Percentiles rank a stretch among this genome's conserved stretches.
phyloP scores from a whole-genome alignment of 1,284 basidiomycete genomes.

The Takashimella tepidaria region DNA sequence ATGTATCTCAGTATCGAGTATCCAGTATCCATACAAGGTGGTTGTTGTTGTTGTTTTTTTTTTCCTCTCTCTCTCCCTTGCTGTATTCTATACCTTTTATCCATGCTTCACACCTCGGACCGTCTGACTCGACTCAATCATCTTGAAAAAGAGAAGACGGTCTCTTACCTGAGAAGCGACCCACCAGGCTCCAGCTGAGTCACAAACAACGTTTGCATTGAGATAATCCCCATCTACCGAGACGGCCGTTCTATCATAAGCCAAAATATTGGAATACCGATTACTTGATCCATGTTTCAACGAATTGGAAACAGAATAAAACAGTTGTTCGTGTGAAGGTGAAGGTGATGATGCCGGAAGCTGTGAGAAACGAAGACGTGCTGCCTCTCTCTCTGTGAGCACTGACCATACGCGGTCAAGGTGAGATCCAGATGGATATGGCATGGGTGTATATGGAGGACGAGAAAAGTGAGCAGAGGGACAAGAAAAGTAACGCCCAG shows the following conservation, averaged over 20 bases:
- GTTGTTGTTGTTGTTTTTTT: too few species aligned
- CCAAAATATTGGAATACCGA: constrained; percentile 39
- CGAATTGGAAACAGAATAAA: constrained; percentile 30
- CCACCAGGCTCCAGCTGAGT: constrained; percentile 31
- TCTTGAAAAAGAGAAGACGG: too few species aligned
- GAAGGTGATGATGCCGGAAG: neutral
- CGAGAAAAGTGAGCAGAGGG: neutral
- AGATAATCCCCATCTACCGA: constrained; percentile 27
- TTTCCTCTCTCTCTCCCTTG: neutral
- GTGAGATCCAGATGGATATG: neutral
- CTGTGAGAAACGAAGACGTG: neutral
- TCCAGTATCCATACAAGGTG: too few species aligned
- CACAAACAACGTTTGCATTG: constrained; percentile 40
- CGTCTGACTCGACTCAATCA: too few species aligned
- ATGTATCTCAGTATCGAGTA: too few species aligned
- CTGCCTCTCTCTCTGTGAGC: neutral
- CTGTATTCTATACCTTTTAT: neutral
- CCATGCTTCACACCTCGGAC: neutral
- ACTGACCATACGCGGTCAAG: neutral
- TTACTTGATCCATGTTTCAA: constrained; percentile 20
- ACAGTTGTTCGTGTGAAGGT: constrained; percentile 2
- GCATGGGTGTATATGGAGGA: neutral
- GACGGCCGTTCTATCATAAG: constrained; percentile 42
- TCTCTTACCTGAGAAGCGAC: constrained; percentile 41
- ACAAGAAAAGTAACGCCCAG: neutral